Conservation (phyloP, 1,139 yeast genomes). For the Zygoascus hellenicus region DNA sequence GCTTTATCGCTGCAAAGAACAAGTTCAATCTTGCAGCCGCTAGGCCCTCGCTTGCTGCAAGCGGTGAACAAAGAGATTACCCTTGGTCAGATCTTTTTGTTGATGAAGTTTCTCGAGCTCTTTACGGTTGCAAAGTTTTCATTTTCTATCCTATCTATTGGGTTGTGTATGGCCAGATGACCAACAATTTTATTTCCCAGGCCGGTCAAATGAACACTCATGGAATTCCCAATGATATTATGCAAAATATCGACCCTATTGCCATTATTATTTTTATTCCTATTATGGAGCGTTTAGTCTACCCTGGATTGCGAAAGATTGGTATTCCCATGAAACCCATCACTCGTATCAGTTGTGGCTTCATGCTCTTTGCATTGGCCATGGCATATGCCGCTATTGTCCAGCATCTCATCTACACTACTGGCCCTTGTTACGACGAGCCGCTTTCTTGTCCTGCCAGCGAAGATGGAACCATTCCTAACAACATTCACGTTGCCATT, state of each 20-base stretch:
- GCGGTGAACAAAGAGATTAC: slow-evolving; percentile 39
- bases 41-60: slow-evolving; percentile 43
- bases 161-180: slow-evolving; percentile 64
- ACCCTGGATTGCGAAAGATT: slow-evolving; percentile 50
- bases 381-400: slow-evolving; percentile 78
- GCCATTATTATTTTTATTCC: slow-evolving; percentile 60
- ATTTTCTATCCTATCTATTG: slow-evolving; percentile 58
- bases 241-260: slow-evolving; percentile 58
- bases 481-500: slow-evolving; percentile 53
- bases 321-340: slow-evolving; percentile 46
- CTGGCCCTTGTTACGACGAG: slow-evolving; percentile 70
- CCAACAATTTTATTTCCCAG: slow-evolving; percentile 57
- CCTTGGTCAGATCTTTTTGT: slow-evolving; percentile 59
- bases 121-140: slow-evolving; percentile 60
- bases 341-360: slow-evolving; percentile 70
- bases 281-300: slow-evolving; percentile 46
- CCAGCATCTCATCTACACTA: slow-evolving; percentile 64
- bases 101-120: slow-evolving; percentile 54
- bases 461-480: slow-evolving; percentile 38
- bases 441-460: slow-evolving; percentile 42
- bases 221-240: slow-evolving; percentile 60
- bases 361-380: slow-evolving; percentile 61
- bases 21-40: slow-evolving; percentile 50
- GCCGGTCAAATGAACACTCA: slow-evolving; percentile 61
- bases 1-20: slow-evolving; percentile 44